Conservation (phyloP, 345 rosid species). For the Streptanthus diversifolius region DNA sequence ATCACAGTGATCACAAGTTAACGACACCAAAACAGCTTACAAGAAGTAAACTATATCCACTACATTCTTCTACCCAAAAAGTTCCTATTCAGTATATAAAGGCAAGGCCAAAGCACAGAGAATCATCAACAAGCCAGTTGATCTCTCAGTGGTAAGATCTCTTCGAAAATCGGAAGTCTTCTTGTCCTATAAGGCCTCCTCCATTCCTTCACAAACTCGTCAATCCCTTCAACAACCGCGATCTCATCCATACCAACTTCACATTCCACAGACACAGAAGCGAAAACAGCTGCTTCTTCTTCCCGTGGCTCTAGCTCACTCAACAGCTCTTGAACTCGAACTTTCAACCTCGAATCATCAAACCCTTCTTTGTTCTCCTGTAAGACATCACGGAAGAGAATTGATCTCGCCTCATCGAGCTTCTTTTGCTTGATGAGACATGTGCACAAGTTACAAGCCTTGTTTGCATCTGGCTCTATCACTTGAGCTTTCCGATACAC, state of each 20-base stretch:
- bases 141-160: constrained; percentile 77
- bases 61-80: constrained; percentile 6
- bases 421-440: constrained; percentile 73
- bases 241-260: constrained; percentile 47
- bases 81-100: constrained; percentile 9
- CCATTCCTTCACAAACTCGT: constrained; percentile 61
- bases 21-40: constrained; percentile 26
- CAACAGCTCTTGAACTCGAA: constrained; percentile 49
- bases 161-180: constrained; percentile 85
- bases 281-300: neutral
- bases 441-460: constrained; percentile 73
- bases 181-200: constrained; percentile 53
- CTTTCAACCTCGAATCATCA: constrained; percentile 46
- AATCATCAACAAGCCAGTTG: constrained; percentile 68
- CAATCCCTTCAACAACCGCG: constrained; percentile 49
- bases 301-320: constrained; percentile 36
- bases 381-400: constrained; percentile 44
- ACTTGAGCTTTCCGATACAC: constrained; percentile 72
- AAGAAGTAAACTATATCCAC: constrained; percentile 22
- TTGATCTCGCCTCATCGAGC: constrained; percentile 43
- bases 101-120: constrained; percentile 17
- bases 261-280: constrained; percentile 15
- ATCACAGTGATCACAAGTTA: neutral
- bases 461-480: constrained; percentile 84
- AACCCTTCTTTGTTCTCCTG: constrained; percentile 46